Conservation (phyloP, 1,284 basidiomycete species). For the Neonothopanus nambi region DNA sequence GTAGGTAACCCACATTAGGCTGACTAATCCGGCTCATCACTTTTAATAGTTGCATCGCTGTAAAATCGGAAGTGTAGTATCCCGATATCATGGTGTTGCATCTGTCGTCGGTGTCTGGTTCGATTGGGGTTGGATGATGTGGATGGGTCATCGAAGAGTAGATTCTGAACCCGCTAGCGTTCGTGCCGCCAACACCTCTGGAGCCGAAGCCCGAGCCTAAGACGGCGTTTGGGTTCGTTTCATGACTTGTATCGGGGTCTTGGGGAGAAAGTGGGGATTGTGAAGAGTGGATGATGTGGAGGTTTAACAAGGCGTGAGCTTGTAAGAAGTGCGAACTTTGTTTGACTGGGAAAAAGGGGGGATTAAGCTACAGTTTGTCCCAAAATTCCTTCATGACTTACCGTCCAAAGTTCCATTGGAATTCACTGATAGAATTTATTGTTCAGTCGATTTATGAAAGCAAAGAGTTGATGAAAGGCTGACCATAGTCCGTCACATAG, state of each 20-base stretch:
- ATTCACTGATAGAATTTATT: constrained; percentile 34
- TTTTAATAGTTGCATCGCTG: constrained; percentile 71
- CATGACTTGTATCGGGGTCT: not conserved
- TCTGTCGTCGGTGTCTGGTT: constrained; percentile 9
- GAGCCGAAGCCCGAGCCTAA: not conserved
- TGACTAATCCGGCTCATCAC: constrained; percentile 73
- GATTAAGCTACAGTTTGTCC: too few species aligned
- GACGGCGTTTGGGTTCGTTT: not conserved
- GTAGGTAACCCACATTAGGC: constrained; percentile 56
- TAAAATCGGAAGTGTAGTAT: constrained; percentile 47
- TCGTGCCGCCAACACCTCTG: too few species aligned
- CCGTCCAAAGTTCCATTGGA: constrained; percentile 41
- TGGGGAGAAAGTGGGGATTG: constrained; percentile 36
- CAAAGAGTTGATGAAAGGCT: constrained; percentile 23
- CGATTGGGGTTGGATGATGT: constrained; percentile 28
- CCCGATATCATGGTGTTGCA: not conserved
- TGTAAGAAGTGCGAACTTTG: constrained; percentile 77
- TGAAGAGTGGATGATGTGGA: constrained; percentile 74
- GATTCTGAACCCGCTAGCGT: constrained; percentile 67
- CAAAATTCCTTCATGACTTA: too few species aligned
- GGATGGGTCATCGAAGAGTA: constrained; percentile 53
- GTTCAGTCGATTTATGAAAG: constrained; percentile 10
- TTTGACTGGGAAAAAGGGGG: constrained; percentile 46
- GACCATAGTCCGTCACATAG: constrained; percentile 72
- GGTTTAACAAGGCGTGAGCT: constrained; percentile 70